Conservation (phyloP, 2,329 filamentous ascomycete genomes). For the Fusarium pilosicola region DNA sequence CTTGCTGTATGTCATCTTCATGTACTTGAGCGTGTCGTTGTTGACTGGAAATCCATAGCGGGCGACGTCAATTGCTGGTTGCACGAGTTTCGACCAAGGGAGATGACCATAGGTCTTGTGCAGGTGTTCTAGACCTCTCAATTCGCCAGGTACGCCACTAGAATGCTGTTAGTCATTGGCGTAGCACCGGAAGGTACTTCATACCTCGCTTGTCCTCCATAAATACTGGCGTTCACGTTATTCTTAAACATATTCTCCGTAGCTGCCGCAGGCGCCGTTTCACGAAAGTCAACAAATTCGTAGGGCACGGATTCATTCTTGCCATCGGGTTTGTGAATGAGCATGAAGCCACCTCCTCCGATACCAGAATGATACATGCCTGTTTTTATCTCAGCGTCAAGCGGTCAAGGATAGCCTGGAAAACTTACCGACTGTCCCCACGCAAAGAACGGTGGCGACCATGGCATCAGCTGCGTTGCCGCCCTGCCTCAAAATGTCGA, state of each 20-base stretch:
- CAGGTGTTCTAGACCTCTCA: conserved; percentile 78
- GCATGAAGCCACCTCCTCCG: conserved; percentile 82
- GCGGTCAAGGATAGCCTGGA: accelerated
- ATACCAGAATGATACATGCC: conserved; percentile 76
- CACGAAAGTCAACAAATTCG: conserved; percentile 86
- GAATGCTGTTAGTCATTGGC: accelerated
- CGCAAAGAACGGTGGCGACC: conserved; percentile 71
- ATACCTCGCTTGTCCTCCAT: conserved; percentile 77
- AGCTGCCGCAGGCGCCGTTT: conserved; percentile 82
- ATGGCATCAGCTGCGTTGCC: conserved; percentile 75
- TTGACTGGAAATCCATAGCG: conserved; percentile 77
- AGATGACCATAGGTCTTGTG: conserved; percentile 74
- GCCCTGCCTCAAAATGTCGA: conserved; percentile 64
- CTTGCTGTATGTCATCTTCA: conserved; percentile 61
- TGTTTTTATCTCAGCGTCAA: neutral
- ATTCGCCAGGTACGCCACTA: conserved; percentile 74
- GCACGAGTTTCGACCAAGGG: conserved; percentile 73
- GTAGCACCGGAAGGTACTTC: conserved; percentile 39
- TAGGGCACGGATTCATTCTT: conserved; percentile 56
- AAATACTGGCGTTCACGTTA: conserved; percentile 70
- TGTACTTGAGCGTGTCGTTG: conserved; percentile 76
- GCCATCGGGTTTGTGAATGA: conserved; percentile 72
- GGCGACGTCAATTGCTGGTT: conserved; percentile 77
- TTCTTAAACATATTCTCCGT: conserved; percentile 84
- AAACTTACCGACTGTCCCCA: conserved; percentile 62